phyloP scores from a whole-genome alignment of 176 grass and related monocot species.

The Avena sativa region DNA sequence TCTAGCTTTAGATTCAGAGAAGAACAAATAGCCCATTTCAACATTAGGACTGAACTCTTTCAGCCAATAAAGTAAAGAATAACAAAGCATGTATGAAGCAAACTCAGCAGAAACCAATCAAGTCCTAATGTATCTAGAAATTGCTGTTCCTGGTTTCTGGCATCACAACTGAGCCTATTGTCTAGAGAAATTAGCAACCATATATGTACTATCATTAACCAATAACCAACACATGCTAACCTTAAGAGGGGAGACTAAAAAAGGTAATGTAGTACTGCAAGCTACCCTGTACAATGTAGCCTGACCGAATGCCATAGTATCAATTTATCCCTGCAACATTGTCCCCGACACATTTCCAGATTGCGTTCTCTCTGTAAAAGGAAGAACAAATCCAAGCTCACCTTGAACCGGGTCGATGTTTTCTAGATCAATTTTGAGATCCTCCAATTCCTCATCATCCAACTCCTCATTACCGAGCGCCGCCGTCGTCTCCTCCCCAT shows the following conservation, averaged over 20 bases:
- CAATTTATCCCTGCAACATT: neutral
- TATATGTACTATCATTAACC: neutral
- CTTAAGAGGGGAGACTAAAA: neutral
- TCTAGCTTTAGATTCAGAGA: neutral
- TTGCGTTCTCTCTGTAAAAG: neutral
- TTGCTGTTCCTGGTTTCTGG: neutral
- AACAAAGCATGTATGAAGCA: neutral
- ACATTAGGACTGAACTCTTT: neutral
- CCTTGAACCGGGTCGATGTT: conserved; percentile 71
- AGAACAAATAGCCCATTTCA: neutral
- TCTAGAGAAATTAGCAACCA: neutral
- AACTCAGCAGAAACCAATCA: neutral
- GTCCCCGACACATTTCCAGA: neutral
- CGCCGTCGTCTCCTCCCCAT: neutral
- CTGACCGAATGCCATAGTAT: neutral
- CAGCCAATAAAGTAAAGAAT: neutral
- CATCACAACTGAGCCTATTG: neutral
- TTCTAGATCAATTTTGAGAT: conserved; percentile 45
- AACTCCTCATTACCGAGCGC: neutral
- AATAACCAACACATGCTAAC: neutral
- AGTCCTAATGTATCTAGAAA: neutral
- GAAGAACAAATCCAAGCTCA: conserved; percentile 38
- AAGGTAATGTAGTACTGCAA: neutral
- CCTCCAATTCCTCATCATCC: conserved; percentile 48
- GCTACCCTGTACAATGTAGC: neutral